Evolutionary conservation across 345 rosid genomes (phyloP).

Genomic region (Rhodomyrtus tomentosa): DNA sequence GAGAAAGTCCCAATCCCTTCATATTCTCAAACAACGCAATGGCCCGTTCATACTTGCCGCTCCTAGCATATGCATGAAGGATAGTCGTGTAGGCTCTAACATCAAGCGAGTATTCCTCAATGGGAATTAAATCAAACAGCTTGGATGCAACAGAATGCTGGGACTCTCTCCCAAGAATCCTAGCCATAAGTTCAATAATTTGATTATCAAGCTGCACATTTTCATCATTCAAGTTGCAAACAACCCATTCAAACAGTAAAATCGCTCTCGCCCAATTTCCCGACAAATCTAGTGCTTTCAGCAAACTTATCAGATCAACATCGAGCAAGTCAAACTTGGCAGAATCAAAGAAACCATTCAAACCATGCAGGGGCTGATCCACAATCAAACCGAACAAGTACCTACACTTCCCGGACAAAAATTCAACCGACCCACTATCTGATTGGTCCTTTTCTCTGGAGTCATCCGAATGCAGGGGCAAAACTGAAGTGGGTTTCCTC

Average conservation of each 20-base stretch:
- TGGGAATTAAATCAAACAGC: conserved; percentile 55
- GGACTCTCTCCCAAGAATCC: conserved; percentile 73
- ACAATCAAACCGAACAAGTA: conserved; percentile 30
- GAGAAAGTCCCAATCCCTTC: conserved; percentile 55
- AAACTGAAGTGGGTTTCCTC: conserved; percentile 17
- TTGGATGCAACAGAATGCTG: conserved; percentile 56
- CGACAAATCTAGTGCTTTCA: conserved; percentile 52
- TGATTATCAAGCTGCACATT: conserved; percentile 37
- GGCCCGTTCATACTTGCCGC: conserved; percentile 50
- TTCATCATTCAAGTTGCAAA: conserved; percentile 13
- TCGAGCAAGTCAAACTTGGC: conserved; percentile 35
- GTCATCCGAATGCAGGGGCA: conserved; percentile 11
- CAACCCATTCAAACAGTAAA: conserved; percentile 58
- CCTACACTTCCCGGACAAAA: conserved; percentile 43
- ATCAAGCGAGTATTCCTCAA: conserved; percentile 47
- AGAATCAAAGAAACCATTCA: conserved; percentile 44
- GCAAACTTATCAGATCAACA: conserved; percentile 48
- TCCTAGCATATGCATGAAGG: conserved; percentile 49
- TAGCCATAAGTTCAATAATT: conserved; percentile 44
- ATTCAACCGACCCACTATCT: conserved; percentile 22
- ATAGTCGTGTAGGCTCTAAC: conserved; percentile 75
- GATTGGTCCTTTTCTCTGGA: conserved; percentile 9
- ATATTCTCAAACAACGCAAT: conserved; percentile 51
- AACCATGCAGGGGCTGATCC: conserved; percentile 34
- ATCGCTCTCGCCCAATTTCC: conserved; percentile 71